These are phyloP conservation scores for Spinacia oleracea DNA, from an alignment of 179 eudicot species.

Conservation along the genomic window DNA sequence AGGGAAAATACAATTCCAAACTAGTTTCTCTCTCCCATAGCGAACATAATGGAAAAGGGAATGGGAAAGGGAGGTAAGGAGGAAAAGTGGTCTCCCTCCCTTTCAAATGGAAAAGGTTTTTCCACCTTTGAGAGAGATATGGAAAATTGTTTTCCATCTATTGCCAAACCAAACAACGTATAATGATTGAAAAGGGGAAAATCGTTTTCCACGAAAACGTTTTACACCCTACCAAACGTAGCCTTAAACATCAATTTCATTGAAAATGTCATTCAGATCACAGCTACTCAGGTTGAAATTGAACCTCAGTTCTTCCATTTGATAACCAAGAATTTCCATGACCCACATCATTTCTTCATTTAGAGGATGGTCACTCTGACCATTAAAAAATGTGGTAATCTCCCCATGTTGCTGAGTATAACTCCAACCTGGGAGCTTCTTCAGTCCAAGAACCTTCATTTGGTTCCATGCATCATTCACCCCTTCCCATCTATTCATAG, in stretches of 20 bases:
- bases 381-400: constrained; percentile 63
- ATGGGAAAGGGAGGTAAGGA: no score
- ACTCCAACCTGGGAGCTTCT: constrained; percentile 89
- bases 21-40: no score
- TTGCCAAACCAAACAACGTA: no score
- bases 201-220: no score
- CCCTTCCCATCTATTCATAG: constrained; percentile 74
- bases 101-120: no score
- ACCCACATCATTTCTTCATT: constrained; percentile 46
- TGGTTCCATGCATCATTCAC: constrained; percentile 72
- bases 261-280: constrained; percentile 1
- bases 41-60: no score
- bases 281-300: constrained; percentile 1
- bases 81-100: no score
- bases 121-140: no score
- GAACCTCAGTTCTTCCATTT: constrained; percentile 39
- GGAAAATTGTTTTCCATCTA: no score
- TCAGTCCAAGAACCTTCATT: constrained; percentile 81
- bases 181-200: no score
- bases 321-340: constrained; percentile 48
- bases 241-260: constrained; percentile 8
- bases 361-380: constrained; percentile 64
- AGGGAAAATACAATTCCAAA: no score
- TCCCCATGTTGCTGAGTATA: constrained; percentile 60
- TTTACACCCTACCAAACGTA: no score